Evolutionary conservation across 352 stramenopile species (phyloP), one percentile per base, ranked within the genome.

Genomic region (Pythium phragmiticola): DNA sequence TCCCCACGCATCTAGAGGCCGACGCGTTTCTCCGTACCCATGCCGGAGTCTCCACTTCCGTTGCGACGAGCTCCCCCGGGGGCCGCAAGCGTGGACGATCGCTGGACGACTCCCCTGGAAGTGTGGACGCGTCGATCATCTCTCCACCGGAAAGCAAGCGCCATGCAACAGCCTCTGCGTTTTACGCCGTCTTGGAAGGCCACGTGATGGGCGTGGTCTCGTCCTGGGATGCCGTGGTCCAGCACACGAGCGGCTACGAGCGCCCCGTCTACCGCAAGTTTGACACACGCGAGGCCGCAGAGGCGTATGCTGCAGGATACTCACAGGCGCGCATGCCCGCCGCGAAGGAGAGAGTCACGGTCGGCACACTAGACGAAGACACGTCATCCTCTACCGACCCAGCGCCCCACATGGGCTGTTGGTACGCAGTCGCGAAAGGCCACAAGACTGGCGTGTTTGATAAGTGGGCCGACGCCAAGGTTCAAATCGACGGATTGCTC

Each of bases 351-450:
- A 46, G 21, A 7, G 30, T 43, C 3, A 6, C 17, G 21, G 51
- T 65, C 1, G 11, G 17, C 4, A 57, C 4, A 39, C 54, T 7
- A 8, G 51, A 13, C n/a, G 8, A 12, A 9, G 43, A 37, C 26
- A 16, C 37, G 36, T 21, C 45, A 5, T 30, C 26, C 26, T 30
- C 26, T 30, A 5, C 26, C 26, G 26, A 30, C 26, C 26, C 26
- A 30, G 12, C 36, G 52, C 8, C 42, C 21, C 39, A 17, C 46
- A 51, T 46, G 26, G 23, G 43, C 19, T 66, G 55, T 47, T 76
- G 54, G 57, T 90, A 89, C 50, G 82, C 74, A 8, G 77, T 90
- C 4, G 80, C 78, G 0, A 84, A 77, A 52, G 82, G 80, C 4
- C 62, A 68, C 0, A 65, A 80, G 41, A 77, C 75, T 7, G 82